Base-by-base conservation (phyloP, 805 yeast genomes). In the Candida dajiaensis region DNA sequence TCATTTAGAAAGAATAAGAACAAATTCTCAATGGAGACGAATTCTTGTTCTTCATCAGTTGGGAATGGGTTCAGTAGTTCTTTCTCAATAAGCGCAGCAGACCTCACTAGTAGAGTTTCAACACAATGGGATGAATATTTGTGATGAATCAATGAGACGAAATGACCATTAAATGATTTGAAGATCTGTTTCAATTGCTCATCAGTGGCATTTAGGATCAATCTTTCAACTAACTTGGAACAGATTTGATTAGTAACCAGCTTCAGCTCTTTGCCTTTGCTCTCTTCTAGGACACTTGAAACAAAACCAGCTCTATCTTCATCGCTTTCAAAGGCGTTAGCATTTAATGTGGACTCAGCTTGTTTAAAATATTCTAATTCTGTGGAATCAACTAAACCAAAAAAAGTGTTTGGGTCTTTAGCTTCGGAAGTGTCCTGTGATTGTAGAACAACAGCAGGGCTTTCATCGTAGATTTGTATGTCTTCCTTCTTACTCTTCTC, bases 51-150 rank as follows among this genome's bases (percentile, higher is more conserved):
- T 3, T 51, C 63, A 7, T 57, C 59, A 18, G 65, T 70, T 33
- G 70, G 69, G 29, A 60, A 63, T 40, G 72, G 74, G 3, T 70
- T 69, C 42, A 83, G 64, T 25, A 87, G 59, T 61, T 89, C 96
- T 53, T 80, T 78, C 61, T 87, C 96, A 13, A 86, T 73, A 45
- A 85, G 62, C 1, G 86, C 79, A 3, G 96, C 92, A 44, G 80
- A 65, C 62, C 92, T 73, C 26, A 85, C 85, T 25, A 92, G 65
- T 33, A 89, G 71, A 0, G 98, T 87, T 64, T 92, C 98, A 45
- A 89, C 71, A 50, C 95, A 95, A 65, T 94, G 99, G 1, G 97
- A 90, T 1, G 97, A 81, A 61, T 89, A 92, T 62, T 90, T 89
- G 59, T 94, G 97, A 55, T 81, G 81, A 4, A 94, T 77, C 53